Base-by-base conservation (phyloP, 2,329 filamentous ascomycete genomes). In the Aciculosporium take region DNA sequence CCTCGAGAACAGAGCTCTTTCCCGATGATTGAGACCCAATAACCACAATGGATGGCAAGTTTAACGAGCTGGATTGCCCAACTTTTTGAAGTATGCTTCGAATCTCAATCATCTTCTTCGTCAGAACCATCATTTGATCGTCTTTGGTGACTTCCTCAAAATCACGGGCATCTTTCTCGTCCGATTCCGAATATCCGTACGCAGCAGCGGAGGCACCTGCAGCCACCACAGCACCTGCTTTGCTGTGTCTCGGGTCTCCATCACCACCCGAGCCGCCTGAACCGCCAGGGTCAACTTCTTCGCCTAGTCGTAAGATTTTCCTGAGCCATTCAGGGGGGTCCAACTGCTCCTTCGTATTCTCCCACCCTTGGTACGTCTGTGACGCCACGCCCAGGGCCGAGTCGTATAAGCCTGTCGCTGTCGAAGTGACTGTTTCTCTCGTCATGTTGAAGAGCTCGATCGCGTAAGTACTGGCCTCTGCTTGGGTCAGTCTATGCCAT, bases 91-190 rank as follows among this genome's bases (percentile, higher is more conserved):
- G 70, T 43, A 98, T 85, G 50, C 81, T 88, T 50, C 93, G 74
- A 43, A 98, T 96, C 66, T 98, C 91, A 55, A 98, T 98, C 91
- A 98, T 98, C 66, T 96, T 96, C 66, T 91, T 89, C 2, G 93
- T 98, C 55, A 98, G 68, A 51, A 95, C 72, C 91, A 98, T 98
- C 89, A 98, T 98, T 62, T 98, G 91, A 58, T 98, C 91, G 54
- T 98, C 91, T 53, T 79, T 78, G 15, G 86, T 84, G 37, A 73
- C 70, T 54, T 83, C 77, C 42, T 81, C 76, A 17, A 65, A 68
- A 7, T 69, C 66, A 42, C 78, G 69, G 4, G 69, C 61, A 48
- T 81, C 76, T 28, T 89, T 76, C 28, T 82, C 76, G 30, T 68
- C 63, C 2, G 77, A 74, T 43, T 80, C 70, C 18, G 85, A 79